Conservation (phyloP, 768 basidiomycete species). For the Pulveroboletus sp. region DNA sequence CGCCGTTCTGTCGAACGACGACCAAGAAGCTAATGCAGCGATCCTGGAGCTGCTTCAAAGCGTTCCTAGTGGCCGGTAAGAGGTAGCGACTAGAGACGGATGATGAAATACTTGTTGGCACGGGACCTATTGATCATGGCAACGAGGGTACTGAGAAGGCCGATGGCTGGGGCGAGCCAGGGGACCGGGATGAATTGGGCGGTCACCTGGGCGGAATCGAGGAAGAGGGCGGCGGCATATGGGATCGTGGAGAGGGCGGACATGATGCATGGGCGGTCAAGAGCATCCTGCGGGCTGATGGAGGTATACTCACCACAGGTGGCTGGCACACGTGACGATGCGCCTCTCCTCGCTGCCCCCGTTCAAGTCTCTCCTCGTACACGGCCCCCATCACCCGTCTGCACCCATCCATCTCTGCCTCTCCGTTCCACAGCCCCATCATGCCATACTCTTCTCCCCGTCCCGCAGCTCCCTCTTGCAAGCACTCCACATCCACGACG, state of each 20-base stretch:
- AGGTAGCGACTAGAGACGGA: not conserved
- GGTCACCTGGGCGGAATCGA: conserved; percentile 37
- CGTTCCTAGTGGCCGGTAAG: conserved; percentile 30
- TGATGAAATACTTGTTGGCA: conserved; percentile 39
- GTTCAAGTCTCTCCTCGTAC: conserved; percentile 56
- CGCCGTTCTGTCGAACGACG: conserved; percentile 33
- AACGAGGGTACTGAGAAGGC: conserved; percentile 40
- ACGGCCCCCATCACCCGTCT: conserved; percentile 60
- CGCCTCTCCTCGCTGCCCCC: conserved; percentile 47
- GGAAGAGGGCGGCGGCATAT: conserved; percentile 7
- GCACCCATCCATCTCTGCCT: conserved; percentile 66
- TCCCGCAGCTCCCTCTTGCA: conserved; percentile 41
- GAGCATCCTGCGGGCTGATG: not conserved
- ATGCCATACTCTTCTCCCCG: conserved; percentile 49
- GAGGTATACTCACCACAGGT: conserved; percentile 14
- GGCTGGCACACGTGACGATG: conserved; percentile 23
- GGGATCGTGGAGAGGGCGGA: conserved; percentile 11
- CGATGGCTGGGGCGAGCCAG: conserved; percentile 40
- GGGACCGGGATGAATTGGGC: conserved; percentile 48
- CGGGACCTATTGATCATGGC: conserved; percentile 44
- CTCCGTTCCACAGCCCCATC: conserved; percentile 36
- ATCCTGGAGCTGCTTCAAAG: conserved; percentile 42
- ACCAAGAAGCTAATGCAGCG: conserved; percentile 42
- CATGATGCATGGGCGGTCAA: conserved; percentile 6
- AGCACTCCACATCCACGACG: conserved; percentile 45